These are phyloP conservation scores for Globisporangium splendens DNA, from an alignment of 352 stramenopile genomes.

Conservation along the genomic window DNA sequence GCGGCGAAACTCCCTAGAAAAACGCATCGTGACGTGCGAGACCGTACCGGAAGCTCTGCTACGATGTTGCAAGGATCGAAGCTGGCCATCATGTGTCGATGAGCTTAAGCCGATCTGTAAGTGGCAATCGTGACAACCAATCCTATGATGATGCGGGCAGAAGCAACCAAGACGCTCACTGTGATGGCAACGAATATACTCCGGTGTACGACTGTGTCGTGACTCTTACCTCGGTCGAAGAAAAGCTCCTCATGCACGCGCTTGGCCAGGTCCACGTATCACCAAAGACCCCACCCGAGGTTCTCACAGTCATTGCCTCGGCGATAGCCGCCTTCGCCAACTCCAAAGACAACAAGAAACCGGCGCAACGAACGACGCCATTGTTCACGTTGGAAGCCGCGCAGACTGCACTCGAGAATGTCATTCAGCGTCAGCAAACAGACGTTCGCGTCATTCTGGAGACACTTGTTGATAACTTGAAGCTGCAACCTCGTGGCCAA, in stretches of 20 bases:
- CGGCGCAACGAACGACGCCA: conserved; percentile 30
- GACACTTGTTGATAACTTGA: neutral
- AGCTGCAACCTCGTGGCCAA: neutral
- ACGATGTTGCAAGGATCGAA: conserved; percentile 74
- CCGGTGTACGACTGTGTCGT: conserved; percentile 44
- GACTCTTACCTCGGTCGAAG: conserved; percentile 50
- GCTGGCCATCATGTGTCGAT: conserved; percentile 58
- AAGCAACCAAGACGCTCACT: conserved; percentile 4
- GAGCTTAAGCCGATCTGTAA: conserved; percentile 34
- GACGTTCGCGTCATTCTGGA: neutral
- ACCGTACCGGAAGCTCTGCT: conserved; percentile 72
- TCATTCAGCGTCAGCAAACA: conserved; percentile 12
- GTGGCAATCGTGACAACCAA: conserved; percentile 12
- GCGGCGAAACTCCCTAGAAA: conserved; percentile 50
- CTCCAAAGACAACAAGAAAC: conserved; percentile 27
- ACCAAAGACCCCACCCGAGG: conserved; percentile 29
- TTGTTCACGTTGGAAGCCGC: conserved; percentile 46
- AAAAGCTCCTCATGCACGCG: conserved; percentile 40
- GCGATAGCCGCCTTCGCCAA: conserved; percentile 56
- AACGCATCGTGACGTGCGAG: conserved; percentile 42
- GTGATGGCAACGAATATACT: conserved; percentile 16
- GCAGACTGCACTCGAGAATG: conserved; percentile 23
- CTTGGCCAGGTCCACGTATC: conserved; percentile 56
- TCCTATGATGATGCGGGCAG: neutral
- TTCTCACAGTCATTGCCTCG: conserved; percentile 50